Evolutionary conservation across 306 rosid species (phyloP).

Genomic region (Dalbergia oliveri): DNA sequence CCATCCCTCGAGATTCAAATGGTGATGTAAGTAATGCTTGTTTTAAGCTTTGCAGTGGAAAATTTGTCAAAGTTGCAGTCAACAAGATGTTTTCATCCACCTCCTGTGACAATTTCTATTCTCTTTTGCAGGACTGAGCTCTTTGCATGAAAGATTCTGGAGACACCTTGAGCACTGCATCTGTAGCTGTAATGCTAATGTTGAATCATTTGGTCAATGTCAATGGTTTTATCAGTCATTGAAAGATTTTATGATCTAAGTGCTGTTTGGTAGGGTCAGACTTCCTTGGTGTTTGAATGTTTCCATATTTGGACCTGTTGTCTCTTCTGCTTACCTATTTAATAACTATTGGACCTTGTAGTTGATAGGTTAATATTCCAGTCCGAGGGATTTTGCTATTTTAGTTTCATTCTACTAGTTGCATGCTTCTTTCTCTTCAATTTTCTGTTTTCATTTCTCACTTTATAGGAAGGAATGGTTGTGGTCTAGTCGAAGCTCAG

Average conservation of each 20-base stretch:
- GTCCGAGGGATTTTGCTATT: slow-evolving; percentile 40
- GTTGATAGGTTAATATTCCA: slow-evolving; percentile 49
- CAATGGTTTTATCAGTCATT: slow-evolving; percentile 56
- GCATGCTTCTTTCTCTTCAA: slow-evolving; percentile 11
- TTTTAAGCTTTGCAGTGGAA: not conserved
- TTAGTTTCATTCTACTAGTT: slow-evolving; percentile 24
- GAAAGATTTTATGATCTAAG: slow-evolving; percentile 52
- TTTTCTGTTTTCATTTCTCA: slow-evolving; percentile 21
- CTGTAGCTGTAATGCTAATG: slow-evolving; percentile 56
- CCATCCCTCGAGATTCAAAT: slow-evolving; percentile 64
- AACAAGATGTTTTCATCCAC: not conserved
- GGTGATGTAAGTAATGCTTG: slow-evolving; percentile 68
- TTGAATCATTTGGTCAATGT: slow-evolving; percentile 51
- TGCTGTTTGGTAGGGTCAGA: slow-evolving; percentile 72
- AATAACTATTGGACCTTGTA: slow-evolving; percentile 50
- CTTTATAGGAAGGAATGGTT: slow-evolving; percentile 32
- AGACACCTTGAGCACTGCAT: slow-evolving; percentile 35
- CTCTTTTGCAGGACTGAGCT: slow-evolving; percentile 57
- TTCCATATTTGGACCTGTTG: slow-evolving; percentile 51
- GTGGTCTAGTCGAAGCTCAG: slow-evolving; percentile 39
- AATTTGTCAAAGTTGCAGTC: not conserved
- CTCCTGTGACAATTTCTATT: slow-evolving; percentile 23
- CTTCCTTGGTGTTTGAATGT: slow-evolving; percentile 55
- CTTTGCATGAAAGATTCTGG: slow-evolving; percentile 33
- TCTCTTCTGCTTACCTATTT: slow-evolving; percentile 45